phyloP scores from a whole-genome alignment of 2,329 filamentous ascomycete genomes.

The Colletotrichum tropicicola region DNA sequence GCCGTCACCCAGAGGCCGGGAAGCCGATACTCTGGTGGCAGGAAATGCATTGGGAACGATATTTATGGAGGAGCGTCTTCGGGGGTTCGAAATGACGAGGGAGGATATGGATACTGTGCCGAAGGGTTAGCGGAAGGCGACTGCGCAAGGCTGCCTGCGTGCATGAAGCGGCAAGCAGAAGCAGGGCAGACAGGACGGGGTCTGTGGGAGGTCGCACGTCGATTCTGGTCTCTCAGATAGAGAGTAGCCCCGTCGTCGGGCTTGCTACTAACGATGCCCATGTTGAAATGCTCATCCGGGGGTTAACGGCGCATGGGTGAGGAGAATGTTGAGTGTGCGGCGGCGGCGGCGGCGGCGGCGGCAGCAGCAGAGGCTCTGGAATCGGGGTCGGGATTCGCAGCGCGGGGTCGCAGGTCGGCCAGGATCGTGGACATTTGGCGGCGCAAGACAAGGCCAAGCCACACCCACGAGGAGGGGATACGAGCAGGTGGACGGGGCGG shows the following conservation, averaged over 20 bases:
- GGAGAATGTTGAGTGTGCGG: conserved; percentile 1
- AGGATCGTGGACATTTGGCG: conserved; percentile 31
- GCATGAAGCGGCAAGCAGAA: conserved; percentile 26
- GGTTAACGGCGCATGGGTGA: conserved; percentile 23
- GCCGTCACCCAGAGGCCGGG: conserved; percentile 77
- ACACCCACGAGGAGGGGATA: conserved; percentile 24
- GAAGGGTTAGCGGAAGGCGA: conserved; percentile 29
- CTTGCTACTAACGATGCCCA: conserved; percentile 93
- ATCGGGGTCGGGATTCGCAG: conserved; percentile 25
- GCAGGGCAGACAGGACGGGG: conserved; percentile 28
- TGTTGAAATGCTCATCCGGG: conserved; percentile 55
- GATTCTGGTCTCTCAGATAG: conserved; percentile 89
- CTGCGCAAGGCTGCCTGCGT: conserved; percentile 29
- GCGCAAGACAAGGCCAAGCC: conserved; percentile 29
- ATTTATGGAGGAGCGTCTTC: conserved; percentile 79
- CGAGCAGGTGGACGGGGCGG: conserved; percentile 20
- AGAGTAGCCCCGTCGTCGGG: conserved; percentile 83
- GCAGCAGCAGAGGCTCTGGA: conserved; percentile 6
- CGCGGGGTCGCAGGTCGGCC: conserved; percentile 29
- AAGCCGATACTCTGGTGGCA: conserved; percentile 78
- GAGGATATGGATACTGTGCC: conserved; percentile 84
- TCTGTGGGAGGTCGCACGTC: conserved; percentile 69
- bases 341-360: too few relatives aligned
- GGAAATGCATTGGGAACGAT: conserved; percentile 89
- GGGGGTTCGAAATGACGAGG: conserved; percentile 81